Evolutionary conservation across 345 rosid genomes (phyloP).

Genomic region (Viola odorata): DNA sequence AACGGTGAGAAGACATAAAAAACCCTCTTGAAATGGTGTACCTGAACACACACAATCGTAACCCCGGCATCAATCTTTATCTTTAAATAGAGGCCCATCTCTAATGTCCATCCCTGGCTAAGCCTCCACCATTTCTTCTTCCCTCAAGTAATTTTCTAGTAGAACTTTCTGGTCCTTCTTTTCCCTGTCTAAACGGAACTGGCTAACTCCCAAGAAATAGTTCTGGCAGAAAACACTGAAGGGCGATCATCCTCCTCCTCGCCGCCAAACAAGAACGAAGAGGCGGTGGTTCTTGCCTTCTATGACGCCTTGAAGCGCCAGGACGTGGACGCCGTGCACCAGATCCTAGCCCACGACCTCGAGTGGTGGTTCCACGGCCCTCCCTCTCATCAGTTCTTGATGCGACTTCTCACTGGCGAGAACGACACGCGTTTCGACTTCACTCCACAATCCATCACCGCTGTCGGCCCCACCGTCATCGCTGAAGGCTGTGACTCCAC

Average conservation of each 20-base stretch:
- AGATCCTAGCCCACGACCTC: constrained; percentile 75
- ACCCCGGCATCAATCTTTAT: neutral
- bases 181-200: constrained; percentile 33
- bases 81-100: constrained; percentile 18
- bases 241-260: neutral
- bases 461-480: constrained; percentile 65
- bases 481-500: constrained; percentile 73
- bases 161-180: neutral
- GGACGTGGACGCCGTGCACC: constrained; percentile 71
- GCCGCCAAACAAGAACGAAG: constrained; percentile 38
- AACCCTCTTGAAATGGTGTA: too few relatives aligned
- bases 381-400: constrained; percentile 92
- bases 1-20: too few relatives aligned
- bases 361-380: constrained; percentile 99
- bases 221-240: constrained; percentile 50
- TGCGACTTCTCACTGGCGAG: constrained; percentile 85
- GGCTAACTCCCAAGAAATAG: constrained; percentile 51
- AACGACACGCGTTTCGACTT: constrained; percentile 35
- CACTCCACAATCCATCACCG: constrained; percentile 36
- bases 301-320: constrained; percentile 77
- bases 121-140: neutral
- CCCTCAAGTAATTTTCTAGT: too few relatives aligned
- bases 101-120: fast-evolving
- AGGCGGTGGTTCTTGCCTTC: constrained; percentile 75
- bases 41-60: neutral